Percentiles rank a stretch among this genome's conserved stretches.
Evolutionary conservation across 2,329 filamentous ascomycete species (phyloP).

Genomic region (Colletotrichum truncatum): DNA sequence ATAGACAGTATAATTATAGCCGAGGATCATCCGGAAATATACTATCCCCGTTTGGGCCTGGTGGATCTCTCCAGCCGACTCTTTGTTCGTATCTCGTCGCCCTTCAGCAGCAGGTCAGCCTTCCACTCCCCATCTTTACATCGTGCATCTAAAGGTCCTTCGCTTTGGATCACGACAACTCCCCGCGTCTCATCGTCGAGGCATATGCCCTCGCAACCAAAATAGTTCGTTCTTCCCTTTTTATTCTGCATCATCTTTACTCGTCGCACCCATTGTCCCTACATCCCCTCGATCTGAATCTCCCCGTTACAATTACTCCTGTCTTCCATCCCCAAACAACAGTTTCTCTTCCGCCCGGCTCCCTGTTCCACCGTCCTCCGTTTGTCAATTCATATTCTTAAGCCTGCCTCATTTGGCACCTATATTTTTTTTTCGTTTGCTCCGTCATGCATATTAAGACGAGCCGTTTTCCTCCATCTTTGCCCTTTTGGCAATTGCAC

Average conservation of each 20-base stretch:
- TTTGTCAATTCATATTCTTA: constrained; percentile 23
- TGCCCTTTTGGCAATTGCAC: constrained; percentile 25
- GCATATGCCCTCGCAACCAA: constrained; percentile 25
- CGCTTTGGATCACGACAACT: constrained; percentile 25
- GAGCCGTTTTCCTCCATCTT: constrained; percentile 24
- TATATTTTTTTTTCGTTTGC: constrained; percentile 24
- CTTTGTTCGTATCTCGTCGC: constrained; percentile 30
- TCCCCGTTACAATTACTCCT: constrained; percentile 4
- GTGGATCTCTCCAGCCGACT: constrained; percentile 16
- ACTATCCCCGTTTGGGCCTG: neutral
- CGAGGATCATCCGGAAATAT: neutral
- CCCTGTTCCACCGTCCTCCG: constrained; percentile 18
- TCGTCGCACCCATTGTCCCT: constrained; percentile 24
- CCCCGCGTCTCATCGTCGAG: constrained; percentile 25
- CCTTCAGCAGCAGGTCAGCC: constrained; percentile 8
- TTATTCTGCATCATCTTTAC: constrained; percentile 28
- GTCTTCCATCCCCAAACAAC: neutral
- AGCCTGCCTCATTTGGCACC: constrained; percentile 18
- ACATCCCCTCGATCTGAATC: constrained; percentile 10
- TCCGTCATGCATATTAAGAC: constrained; percentile 5
- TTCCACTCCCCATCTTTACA: constrained; percentile 11
- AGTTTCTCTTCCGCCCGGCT: constrained; percentile 17
- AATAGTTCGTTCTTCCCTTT: constrained; percentile 34
- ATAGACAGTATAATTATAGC: neutral
- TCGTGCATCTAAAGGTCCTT: constrained; percentile 24